Conservation (phyloP, 2,329 filamentous ascomycete genomes). For the Clonostachys rhizophaga region DNA sequence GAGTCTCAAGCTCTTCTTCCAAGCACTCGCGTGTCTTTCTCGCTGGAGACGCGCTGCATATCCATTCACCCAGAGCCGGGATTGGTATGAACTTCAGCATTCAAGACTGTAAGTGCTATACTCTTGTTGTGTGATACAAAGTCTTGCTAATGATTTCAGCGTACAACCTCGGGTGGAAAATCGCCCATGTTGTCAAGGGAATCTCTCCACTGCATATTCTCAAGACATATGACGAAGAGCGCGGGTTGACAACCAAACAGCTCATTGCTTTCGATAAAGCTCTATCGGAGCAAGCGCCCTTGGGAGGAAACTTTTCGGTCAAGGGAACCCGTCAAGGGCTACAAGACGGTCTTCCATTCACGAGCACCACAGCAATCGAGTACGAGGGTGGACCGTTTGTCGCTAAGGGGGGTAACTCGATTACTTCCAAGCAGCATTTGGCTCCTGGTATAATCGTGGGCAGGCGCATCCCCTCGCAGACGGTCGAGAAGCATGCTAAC, state of each 20-base stretch:
- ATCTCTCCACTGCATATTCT: conserved; percentile 35
- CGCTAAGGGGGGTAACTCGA: conserved; percentile 39
- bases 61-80: conserved; percentile 67
- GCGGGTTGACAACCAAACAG: conserved; percentile 57
- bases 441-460: conserved; percentile 39
- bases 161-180: conserved; percentile 48
- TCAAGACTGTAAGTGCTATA: conserved; percentile 64
- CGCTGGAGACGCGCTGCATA: conserved; percentile 67
- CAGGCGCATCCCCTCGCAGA: conserved; percentile 53
- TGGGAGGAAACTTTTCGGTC: no score
- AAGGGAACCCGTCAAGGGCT: no score
- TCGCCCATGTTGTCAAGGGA: conserved; percentile 40
- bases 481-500: conserved; percentile 54
- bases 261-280: conserved; percentile 61
- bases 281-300: conserved; percentile 27
- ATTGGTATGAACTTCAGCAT: conserved; percentile 63
- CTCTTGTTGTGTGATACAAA: no score
- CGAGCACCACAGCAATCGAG: conserved; percentile 34
- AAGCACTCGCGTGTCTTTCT: conserved; percentile 58
- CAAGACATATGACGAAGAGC: conserved; percentile 43
- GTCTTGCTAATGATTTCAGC: conserved; percentile 36
- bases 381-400: conserved; percentile 53
- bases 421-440: conserved; percentile 4
- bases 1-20: conserved; percentile 54
- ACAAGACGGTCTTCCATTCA: no score